These are phyloP conservation scores for Coemansia asiatica DNA, from an alignment of 192 early-diverging fungal genomes.

Conservation along the genomic window DNA sequence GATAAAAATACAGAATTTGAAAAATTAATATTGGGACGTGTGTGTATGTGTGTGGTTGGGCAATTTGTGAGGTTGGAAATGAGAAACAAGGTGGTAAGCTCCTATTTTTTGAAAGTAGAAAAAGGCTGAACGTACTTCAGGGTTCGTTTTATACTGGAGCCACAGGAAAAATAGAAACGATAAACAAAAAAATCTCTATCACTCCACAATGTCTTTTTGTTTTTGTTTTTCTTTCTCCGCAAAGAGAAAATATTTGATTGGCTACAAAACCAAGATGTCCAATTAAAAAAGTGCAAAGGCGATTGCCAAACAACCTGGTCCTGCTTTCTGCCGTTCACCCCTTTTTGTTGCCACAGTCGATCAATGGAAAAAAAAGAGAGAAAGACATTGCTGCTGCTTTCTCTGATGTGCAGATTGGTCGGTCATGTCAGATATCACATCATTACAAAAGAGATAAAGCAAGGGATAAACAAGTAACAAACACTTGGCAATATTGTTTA, in stretches of 20 bases:
- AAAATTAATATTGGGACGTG: not conserved
- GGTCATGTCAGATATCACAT: not conserved
- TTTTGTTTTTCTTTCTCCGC: not conserved
- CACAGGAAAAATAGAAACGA: not conserved
- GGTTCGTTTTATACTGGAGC: not conserved
- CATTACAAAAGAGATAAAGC: not conserved
- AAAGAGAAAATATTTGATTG: conserved; percentile 1
- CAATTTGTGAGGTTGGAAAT: not conserved
- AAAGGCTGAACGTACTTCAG: not conserved
- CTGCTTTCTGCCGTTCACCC: not conserved
- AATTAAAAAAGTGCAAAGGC: not conserved
- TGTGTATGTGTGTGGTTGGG: not conserved
- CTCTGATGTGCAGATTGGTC: not conserved
- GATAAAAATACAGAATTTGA: not conserved
- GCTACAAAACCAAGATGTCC: not conserved
- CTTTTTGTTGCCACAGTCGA: not conserved
- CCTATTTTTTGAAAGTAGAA: not conserved
- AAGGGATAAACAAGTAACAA: not conserved
- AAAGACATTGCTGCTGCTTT: not conserved
- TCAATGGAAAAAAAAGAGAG: not conserved
- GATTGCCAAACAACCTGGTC: not conserved
- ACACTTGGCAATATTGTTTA: not conserved
- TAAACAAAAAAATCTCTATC: not conserved
- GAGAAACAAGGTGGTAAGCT: not conserved
- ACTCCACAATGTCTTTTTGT: not conserved